Conservation (phyloP, 768 basidiomycete species). For the Sistotremastrum suecicum region DNA sequence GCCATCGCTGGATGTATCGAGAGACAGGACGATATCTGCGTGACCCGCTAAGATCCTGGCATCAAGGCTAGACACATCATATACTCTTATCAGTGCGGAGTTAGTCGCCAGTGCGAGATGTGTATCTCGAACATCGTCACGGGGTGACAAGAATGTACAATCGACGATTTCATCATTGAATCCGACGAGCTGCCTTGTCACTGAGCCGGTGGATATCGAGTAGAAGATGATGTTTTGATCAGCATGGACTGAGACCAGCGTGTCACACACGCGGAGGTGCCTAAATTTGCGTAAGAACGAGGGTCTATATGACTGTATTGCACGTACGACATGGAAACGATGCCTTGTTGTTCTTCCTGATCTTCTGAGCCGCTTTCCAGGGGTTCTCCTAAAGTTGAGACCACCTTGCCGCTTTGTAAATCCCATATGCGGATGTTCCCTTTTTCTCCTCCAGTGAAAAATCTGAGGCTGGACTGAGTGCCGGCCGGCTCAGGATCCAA, state of each 20-base stretch:
- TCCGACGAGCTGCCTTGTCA: conserved; percentile 77
- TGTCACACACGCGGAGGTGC: conserved; percentile 48
- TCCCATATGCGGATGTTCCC: conserved; percentile 83
- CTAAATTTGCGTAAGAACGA: conserved; percentile 25
- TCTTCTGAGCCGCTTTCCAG: conserved; percentile 31
- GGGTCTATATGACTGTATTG: conserved; percentile 1
- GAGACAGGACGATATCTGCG: conserved; percentile 77
- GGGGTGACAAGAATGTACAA: conserved; percentile 51
- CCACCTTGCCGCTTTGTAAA: conserved; percentile 43
- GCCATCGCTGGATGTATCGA: conserved; percentile 57
- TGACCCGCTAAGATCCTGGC: conserved; percentile 82
- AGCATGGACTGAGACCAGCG: conserved; percentile 74
- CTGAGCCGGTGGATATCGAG: conserved; percentile 49
- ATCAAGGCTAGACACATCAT: conserved; percentile 63
- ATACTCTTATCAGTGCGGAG: conserved; percentile 87
- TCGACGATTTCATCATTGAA: conserved; percentile 99
- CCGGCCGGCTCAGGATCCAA: conserved; percentile 37
- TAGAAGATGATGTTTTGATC: conserved; percentile 96
- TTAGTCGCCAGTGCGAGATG: conserved; percentile 95
- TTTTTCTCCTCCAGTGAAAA: conserved; percentile 88
- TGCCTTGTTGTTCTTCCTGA: conserved; percentile 74
- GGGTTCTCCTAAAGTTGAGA: conserved; percentile 44
- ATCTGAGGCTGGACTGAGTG: conserved; percentile 33
- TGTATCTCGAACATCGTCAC: conserved; percentile 31
- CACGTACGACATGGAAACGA: conserved; percentile 22